These are phyloP conservation scores for Arthrobotrys sphaeroides DNA, from an alignment of 2,329 filamentous ascomycete species.

Conservation along the genomic window DNA sequence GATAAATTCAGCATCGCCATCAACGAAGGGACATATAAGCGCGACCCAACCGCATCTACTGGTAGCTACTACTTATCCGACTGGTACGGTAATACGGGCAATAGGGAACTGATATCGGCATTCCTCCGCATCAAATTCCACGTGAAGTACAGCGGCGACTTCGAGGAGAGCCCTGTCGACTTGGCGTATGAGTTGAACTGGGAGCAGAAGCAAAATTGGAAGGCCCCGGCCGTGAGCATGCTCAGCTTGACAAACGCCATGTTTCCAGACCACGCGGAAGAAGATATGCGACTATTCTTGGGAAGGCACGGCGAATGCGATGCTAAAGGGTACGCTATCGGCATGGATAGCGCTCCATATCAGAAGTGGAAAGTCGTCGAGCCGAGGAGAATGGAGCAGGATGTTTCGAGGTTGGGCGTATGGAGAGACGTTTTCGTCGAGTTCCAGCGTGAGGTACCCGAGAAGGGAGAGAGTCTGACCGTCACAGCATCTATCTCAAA, in stretches of 20 bases:
- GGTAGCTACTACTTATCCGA: background rate
- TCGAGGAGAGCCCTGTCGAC: background rate
- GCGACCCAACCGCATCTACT: background rate
- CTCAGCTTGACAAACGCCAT: slow-evolving; percentile 1
- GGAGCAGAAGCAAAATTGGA: slow-evolving; percentile 21
- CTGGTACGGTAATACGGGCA: background rate
- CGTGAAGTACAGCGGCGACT: background rate
- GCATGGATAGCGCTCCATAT: background rate
- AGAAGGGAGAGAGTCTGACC: background rate
- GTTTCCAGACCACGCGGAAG: slow-evolving; percentile 23
- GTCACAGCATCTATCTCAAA: slow-evolving; percentile 22
- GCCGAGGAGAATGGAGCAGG: slow-evolving; percentile 29
- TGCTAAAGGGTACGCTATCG: slow-evolving; percentile 9
- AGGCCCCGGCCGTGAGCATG: background rate
- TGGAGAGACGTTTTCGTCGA: slow-evolving; percentile 26
- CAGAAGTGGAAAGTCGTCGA: slow-evolving; percentile 27
- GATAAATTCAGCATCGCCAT: slow-evolving; percentile 24
- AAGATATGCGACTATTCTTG: slow-evolving; percentile 14
- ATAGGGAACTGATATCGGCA: background rate
- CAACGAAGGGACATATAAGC: slow-evolving; percentile 25
- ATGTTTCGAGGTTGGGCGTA: slow-evolving; percentile 36
- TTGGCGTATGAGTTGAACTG: slow-evolving; percentile 31
- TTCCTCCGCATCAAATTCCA: slow-evolving; percentile 17
- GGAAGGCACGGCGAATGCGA: slow-evolving; percentile 14
- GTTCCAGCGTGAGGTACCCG: background rate